Percentiles rank a stretch among this genome's conserved stretches.
phyloP scores from a whole-genome alignment of 2,329 filamentous ascomycete genomes.

The Aureobasidium zeae region DNA sequence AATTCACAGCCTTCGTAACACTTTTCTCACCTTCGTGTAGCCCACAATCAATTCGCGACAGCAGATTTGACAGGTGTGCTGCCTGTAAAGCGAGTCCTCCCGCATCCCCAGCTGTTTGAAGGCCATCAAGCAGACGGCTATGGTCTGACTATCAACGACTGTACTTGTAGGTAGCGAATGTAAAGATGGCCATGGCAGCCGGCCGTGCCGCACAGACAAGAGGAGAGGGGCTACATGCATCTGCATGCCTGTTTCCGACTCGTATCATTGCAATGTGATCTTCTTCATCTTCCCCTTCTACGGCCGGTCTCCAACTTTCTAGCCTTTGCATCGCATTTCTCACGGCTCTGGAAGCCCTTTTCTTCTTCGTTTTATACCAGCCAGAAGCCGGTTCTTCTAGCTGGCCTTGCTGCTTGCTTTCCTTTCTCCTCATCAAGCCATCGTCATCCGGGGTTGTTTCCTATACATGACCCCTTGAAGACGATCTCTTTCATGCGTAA shows the following conservation, averaged over 20 bases:
- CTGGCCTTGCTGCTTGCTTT: constrained; percentile 3
- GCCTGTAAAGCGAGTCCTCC: background rate
- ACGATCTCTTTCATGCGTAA: background rate
- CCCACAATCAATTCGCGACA: background rate
- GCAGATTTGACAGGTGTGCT: constrained; percentile 3
- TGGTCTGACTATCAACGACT: too few relatives aligned
- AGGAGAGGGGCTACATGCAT: background rate
- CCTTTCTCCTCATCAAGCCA: background rate
- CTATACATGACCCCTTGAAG: background rate
- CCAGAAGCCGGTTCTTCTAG: constrained; percentile 12
- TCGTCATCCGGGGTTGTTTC: too few relatives aligned
- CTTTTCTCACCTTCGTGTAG: constrained; percentile 1
- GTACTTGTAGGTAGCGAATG: too few relatives aligned
- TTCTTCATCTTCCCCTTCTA: background rate
- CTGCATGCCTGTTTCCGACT: background rate
- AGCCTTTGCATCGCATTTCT: constrained; percentile 3
- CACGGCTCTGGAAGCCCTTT: constrained; percentile 13
- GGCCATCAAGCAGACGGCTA: too few relatives aligned
- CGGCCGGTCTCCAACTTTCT: constrained; percentile 6
- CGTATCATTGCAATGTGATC: too few relatives aligned
- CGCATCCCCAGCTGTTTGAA: background rate
- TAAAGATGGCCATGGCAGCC: constrained; percentile 3
- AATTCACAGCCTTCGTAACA: too few relatives aligned
- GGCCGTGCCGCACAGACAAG: constrained; percentile 11
- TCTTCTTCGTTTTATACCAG: constrained; percentile 1